Conservation (phyloP, 2,329 filamentous ascomycete species). For the Penicillium sp. region DNA sequence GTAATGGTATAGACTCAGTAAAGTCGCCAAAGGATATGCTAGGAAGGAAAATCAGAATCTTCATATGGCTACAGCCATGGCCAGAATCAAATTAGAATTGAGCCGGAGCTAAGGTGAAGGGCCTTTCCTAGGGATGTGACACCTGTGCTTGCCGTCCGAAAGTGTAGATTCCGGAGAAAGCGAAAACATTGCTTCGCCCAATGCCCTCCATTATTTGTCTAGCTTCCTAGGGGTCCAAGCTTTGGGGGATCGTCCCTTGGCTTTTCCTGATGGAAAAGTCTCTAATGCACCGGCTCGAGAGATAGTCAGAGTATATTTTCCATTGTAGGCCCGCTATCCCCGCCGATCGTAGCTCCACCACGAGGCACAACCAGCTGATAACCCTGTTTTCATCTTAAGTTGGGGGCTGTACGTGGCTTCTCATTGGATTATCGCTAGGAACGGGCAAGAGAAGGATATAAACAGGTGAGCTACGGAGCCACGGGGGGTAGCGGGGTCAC, state of each 20-base stretch:
- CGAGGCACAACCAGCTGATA: not conserved
- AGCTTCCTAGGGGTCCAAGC: slow-evolving; percentile 7
- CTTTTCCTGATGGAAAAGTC: not conserved
- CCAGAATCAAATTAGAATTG: not conserved
- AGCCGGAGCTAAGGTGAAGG: not conserved
- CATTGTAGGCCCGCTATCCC: slow-evolving; percentile 9
- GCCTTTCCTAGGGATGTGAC: not conserved
- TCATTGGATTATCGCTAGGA: not conserved
- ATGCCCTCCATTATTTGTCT: not conserved
- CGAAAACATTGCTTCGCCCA: not conserved
- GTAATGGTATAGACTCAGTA: not conserved
- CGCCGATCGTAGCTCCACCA: slow-evolving; percentile 17
- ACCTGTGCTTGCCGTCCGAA: not conserved
- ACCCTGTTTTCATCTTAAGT: not conserved
- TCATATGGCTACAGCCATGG: not conserved
- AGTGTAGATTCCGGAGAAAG: not conserved
- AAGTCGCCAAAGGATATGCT: not conserved
- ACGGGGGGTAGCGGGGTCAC: not conserved
- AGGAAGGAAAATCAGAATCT: not conserved
- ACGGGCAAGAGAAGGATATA: not conserved
- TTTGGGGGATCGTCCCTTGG: slow-evolving; percentile 7
- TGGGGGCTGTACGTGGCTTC: not conserved
- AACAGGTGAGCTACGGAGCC: not conserved
- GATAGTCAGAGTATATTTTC: slow-evolving; percentile 2
- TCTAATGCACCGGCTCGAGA: not conserved